Evolutionary conservation across 768 basidiomycete genomes (phyloP).

Genomic region (Arthromyces matolae): DNA sequence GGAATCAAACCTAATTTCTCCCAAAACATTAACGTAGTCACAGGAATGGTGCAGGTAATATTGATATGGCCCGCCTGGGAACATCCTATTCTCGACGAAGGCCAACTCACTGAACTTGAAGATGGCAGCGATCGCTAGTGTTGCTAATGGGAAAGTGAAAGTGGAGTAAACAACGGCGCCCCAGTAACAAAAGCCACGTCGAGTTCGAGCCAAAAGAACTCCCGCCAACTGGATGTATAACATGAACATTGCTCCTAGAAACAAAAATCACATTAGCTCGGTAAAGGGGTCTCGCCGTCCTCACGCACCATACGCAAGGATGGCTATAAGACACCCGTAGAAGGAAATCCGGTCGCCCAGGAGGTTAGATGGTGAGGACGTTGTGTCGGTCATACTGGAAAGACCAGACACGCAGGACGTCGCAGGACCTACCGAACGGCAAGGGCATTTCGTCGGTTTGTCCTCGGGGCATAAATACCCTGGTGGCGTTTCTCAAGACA

Average conservation of each 20-base stretch:
- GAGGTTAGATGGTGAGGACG: slow-evolving; percentile 1
- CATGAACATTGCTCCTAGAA: slow-evolving; percentile 37
- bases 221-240: slow-evolving; percentile 34
- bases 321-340: slow-evolving; percentile 30
- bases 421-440: too few relatives aligned
- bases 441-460: too few relatives aligned
- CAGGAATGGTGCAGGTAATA: slow-evolving; percentile 16
- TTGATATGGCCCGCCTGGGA: slow-evolving; percentile 10
- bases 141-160: slow-evolving; percentile 28
- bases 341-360: slow-evolving; percentile 26
- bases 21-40: slow-evolving; percentile 28
- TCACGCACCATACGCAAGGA: slow-evolving; percentile 32
- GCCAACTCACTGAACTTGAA: slow-evolving; percentile 28
- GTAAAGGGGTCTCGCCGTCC: neutral
- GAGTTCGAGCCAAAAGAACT: slow-evolving; percentile 32
- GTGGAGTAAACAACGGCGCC: slow-evolving; percentile 30
- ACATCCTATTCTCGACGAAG: slow-evolving; percentile 24
- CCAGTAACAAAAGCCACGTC: slow-evolving; percentile 32
- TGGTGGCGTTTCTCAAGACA: neutral
- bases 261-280: neutral
- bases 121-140: slow-evolving; percentile 28
- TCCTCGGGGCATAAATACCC: too few relatives aligned
- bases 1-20: slow-evolving; percentile 32
- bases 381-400: neutral
- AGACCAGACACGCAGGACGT: neutral